Base-by-base conservation (phyloP, 148 eudicot species). In the Limonium bicolor region DNA sequence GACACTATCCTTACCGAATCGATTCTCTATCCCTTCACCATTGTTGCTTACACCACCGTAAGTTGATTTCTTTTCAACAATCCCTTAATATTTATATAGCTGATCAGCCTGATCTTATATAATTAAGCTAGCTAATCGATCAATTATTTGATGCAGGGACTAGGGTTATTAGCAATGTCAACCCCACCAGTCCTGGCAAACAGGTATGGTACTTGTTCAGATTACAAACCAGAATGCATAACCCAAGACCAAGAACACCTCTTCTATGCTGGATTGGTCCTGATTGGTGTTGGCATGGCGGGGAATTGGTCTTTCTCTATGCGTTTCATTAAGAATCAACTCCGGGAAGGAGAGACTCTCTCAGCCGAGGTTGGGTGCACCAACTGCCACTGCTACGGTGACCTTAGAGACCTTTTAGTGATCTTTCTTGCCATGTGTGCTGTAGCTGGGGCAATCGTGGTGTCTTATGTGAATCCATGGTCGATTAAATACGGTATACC, bases 151-250 rank as follows among this genome's bases (percentile, higher is more conserved):
- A 11, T 39, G 22, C 36, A 77, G 79, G 85, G 80, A 2, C 44
- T 73, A 36, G 77, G 76, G 0, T 43, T 77, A 7, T 15, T 77
- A 24, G 39, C 69, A 36, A 64, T 77, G 71, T 73, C 85, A 34
- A 72, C 79, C 1, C 84, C 84, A n/a, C 68, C 73, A 0, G 67
- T 77, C 4, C 71, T 70, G 4, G 54, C 59, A 16, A 65, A 53
- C 1, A 21, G 56, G 48, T 49, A 39, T 1, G 70, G 75, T 0
- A 71, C 62, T 5, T 76, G 83, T 62, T 48, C 50, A 0, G 68
- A 36, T 1, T 76, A 72, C 55, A 61, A 50, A 45, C 68, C n/a
- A 8, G 63, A 71, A 39, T 75, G 82, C 41, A 60, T n/a, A n/a
- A n/a, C 62, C 6, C 50, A 56, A 2, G 50, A 61, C 8, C 80